Evolutionary conservation across 2,329 filamentous ascomycete species (phyloP), one percentile per base, ranked within the genome.

Genomic region (Nannizzia gypsea): DNA sequence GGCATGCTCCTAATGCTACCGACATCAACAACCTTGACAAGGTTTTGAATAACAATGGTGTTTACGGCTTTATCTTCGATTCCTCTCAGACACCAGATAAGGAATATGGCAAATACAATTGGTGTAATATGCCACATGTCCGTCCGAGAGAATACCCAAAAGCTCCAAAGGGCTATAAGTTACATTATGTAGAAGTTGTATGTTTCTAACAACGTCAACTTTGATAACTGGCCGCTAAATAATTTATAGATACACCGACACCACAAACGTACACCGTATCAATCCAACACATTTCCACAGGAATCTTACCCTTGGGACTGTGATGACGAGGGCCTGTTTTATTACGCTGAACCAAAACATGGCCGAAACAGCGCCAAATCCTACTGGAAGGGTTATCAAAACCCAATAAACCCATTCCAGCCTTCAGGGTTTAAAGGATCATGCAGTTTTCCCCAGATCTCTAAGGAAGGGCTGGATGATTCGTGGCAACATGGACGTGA

Each of bases 91-190:
- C 81, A 0, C 82, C 87, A 0, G 73, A 78, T 59, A 68, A 72
- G 0, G 65, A 76, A 40, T 86, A 88, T 71, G 82, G 83, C 4
- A 78, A 75, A 1, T 91, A 91, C 72, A 90, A 92, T 71, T 92
- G 79, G 79, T 93, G 89, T 73, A 91, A 93, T 68, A 93, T 93
- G 88, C 89, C 89, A 0, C 89, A 92, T 73, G 86, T 88, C n/a
- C 80, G 88, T 34, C 74, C 71, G 22, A 72, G 72, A 13, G 86
- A 89, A 67, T 93, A 93, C 68, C 71, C 78, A 13, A 78, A 72
- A 62, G 75, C 80, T 0, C 66, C 74, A 1, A 64, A 72, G 0
- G 80, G 80, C n/a, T 90, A 83, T 68, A 76, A 84, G 66, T 74
- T 93, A 57, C 74, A 80, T 66, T 92, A 91, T 69, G 88, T 92